Percentiles rank a stretch among this genome's conserved stretches.
These are phyloP conservation scores for Leccinum ochraceum DNA, from an alignment of 768 basidiomycete species.

Conservation along the genomic window DNA sequence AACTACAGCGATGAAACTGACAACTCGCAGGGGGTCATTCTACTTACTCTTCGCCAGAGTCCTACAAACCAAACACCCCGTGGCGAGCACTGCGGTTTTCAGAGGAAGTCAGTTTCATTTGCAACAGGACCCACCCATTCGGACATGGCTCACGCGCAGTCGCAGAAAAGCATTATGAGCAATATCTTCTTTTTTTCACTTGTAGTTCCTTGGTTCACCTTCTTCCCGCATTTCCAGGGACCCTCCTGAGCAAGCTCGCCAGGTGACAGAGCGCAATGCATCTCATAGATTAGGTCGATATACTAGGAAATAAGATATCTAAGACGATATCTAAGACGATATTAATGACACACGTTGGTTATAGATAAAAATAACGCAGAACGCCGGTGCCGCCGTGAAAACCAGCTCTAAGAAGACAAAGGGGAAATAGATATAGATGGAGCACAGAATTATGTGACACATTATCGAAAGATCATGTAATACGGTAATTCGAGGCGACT, in stretches of 20 bases:
- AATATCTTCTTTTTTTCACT: background rate
- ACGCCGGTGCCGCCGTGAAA: background rate
- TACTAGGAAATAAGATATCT: background rate
- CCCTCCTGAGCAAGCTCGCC: background rate
- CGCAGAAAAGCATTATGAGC: background rate
- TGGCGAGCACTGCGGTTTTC: no score
- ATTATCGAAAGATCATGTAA: conserved; percentile 1
- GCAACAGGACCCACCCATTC: no score
- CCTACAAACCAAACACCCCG: no score
- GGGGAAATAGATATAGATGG: background rate
- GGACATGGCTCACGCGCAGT: no score
- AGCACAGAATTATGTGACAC: background rate
- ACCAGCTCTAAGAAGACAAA: background rate
- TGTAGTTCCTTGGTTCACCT: background rate
- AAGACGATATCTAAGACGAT: no score
- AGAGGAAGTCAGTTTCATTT: no score
- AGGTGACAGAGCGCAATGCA: background rate
- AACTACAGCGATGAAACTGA: no score
- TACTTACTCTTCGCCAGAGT: no score
- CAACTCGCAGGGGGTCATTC: no score
- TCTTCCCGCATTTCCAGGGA: background rate
- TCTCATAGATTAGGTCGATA: background rate
- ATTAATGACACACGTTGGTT: background rate
- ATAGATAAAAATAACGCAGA: background rate
- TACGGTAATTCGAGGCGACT: background rate